Conservation (phyloP, 306 rosid species). For the Cajanus cajan region DNA sequence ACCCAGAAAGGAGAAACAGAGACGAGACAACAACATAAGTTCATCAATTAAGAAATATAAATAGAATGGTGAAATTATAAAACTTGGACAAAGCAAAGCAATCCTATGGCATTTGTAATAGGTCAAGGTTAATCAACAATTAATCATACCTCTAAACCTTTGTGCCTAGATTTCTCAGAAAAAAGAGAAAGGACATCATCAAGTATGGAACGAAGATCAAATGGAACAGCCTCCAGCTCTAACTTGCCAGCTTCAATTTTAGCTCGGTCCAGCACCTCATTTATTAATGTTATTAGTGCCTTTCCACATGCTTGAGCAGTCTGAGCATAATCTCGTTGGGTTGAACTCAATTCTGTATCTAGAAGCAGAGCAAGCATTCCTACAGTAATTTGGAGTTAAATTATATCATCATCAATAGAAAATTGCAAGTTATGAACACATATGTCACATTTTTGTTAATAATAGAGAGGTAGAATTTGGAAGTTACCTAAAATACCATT, state of each 20-base stretch:
- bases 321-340: constrained; percentile 90
- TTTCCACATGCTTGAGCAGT: constrained; percentile 91
- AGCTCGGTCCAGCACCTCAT: constrained; percentile 94
- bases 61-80: background rate
- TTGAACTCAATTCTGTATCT: constrained; percentile 82
- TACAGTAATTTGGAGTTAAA: constrained; percentile 35
- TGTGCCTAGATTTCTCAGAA: constrained; percentile 87
- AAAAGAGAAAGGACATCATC: constrained; percentile 91
- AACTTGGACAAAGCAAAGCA: background rate
- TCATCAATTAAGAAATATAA: background rate
- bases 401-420: constrained; percentile 1
- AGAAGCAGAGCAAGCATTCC: constrained; percentile 94
- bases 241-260: constrained; percentile 91
- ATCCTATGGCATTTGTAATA: background rate
- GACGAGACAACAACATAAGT: constrained; percentile 24
- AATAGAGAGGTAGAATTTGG: background rate
- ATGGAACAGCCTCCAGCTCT: constrained; percentile 91
- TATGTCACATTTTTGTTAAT: background rate
- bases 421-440: background rate
- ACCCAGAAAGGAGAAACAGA: constrained; percentile 8
- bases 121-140: constrained; percentile 14
- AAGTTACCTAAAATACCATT: constrained; percentile 83
- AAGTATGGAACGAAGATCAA: constrained; percentile 76
- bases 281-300: constrained; percentile 80
- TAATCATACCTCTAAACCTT: constrained; percentile 71